Base-by-base conservation (phyloP, 2,329 filamentous ascomycete genomes). In the Diplodia intermedia region DNA sequence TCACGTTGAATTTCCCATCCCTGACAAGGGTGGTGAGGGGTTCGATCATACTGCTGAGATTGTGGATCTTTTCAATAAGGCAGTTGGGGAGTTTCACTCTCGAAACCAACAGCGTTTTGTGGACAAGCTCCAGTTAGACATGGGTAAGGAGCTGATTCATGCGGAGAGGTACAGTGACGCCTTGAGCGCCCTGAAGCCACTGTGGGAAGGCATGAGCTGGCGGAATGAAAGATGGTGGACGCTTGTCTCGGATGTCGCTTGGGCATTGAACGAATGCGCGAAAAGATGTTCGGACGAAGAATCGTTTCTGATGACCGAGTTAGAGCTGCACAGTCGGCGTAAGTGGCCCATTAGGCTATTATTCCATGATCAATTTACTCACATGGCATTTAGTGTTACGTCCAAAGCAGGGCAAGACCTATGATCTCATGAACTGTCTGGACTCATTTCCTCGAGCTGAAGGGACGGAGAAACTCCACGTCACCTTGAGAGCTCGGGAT, bases 121-220 rank as follows among this genome's bases (percentile, higher is more conserved):
- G 11, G 85, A 89, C 69, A 82, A 83, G 43, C 71, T 89, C 33
- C 82, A 81, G 69, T 75, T 89, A 18, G 84, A 88, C 60, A 81
- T 85, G 23, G 86, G 85, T 1, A 82, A 83, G 69, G 86, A 87
- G 70, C 76, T 87, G 36, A 81, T 87, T 52, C 79, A 81, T 49
- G 79, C 79, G 20, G 82, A 80, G 20, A 80, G 80, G 33, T 88
- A 85, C 77, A 73, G 77, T 5, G 81, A 86, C 55, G 87, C 86
- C 7, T 78, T 86, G 65, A 75, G 81, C 29, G 77, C 85, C 2
- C 78, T 90, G 23, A 78, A 78, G 43, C 81, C 85, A 4, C 73
- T 88, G 1, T 90, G 87, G 87, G 74, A 83, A 50, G 80, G 75
- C 11, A 83, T 86, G 74, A 81, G 79, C n/a, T 90, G 88, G 88